These are phyloP conservation scores for Cytospora chrysosperma DNA, from an alignment of 2,329 filamentous ascomycete species.

Conservation along the genomic window DNA sequence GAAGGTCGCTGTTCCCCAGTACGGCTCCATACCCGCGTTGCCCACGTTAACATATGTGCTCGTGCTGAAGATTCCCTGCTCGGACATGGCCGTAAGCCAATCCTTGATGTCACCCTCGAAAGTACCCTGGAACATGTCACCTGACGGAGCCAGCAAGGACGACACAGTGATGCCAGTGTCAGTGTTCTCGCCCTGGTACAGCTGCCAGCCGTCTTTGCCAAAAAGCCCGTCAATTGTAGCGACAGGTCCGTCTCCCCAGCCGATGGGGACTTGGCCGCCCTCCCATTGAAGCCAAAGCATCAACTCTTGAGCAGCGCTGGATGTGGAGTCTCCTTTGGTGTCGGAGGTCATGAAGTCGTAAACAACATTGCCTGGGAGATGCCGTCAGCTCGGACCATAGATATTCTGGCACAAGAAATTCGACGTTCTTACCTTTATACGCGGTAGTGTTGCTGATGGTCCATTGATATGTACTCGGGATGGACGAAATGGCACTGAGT, in stretches of 20 bases:
- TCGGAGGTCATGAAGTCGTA: slow-evolving; percentile 46
- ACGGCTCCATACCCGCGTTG: slow-evolving; percentile 37
- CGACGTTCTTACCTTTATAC: slow-evolving; percentile 37
- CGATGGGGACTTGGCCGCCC: slow-evolving; percentile 45
- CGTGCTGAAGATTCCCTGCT: slow-evolving; percentile 37
- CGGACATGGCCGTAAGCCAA: slow-evolving; percentile 39
- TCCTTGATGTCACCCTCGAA: slow-evolving; percentile 43
- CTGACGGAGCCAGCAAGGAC: slow-evolving; percentile 35
- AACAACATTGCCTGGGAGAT: slow-evolving; percentile 37
- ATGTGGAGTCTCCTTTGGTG: slow-evolving; percentile 43
- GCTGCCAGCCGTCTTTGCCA: slow-evolving; percentile 39
- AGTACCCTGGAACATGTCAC: slow-evolving; percentile 37
- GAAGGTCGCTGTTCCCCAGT: slow-evolving; percentile 28
- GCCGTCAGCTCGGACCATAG: background rate
- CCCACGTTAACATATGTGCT: slow-evolving; percentile 43
- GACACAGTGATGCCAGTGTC: slow-evolving; percentile 44
- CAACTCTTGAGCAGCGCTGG: slow-evolving; percentile 38
- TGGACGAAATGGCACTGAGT: slow-evolving; percentile 38
- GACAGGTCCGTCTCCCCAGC: slow-evolving; percentile 36
- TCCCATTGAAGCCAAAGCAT: slow-evolving; percentile 47
- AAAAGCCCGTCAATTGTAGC: slow-evolving; percentile 38
- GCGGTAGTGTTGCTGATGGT: slow-evolving; percentile 39
- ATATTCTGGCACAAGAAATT: too few relatives aligned
- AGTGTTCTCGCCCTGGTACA: slow-evolving; percentile 42
- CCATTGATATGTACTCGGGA: slow-evolving; percentile 42